These are phyloP conservation scores for Oidiodendron maius DNA, from an alignment of 495 filamentous ascomycete species.

Conservation along the genomic window DNA sequence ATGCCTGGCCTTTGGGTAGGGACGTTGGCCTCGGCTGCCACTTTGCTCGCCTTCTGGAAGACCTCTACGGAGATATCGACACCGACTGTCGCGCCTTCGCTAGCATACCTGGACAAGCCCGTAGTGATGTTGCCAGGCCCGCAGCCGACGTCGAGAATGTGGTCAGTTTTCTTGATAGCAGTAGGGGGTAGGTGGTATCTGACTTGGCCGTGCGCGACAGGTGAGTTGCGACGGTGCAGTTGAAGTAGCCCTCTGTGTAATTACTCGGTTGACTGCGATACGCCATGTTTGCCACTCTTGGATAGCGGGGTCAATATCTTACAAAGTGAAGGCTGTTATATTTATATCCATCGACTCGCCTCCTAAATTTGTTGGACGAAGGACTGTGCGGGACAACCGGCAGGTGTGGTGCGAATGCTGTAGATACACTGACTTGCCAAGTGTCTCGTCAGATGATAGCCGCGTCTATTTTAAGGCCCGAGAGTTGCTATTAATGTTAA, in stretches of 20 bases:
- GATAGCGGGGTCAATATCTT: neutral
- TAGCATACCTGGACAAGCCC: conserved; percentile 39
- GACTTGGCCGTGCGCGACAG: neutral
- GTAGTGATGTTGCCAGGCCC: conserved; percentile 51
- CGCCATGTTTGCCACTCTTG: neutral
- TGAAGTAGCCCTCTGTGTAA: neutral
- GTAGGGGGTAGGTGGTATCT: too few species aligned
- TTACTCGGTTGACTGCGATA: too few species aligned
- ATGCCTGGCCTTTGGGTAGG: conserved; percentile 28
- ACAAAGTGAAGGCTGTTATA: too few species aligned
- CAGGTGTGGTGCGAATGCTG: too few species aligned
- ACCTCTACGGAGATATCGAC: conserved; percentile 21
- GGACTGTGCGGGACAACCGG: too few species aligned
- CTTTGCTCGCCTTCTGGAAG: conserved; percentile 4
- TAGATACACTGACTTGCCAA: too few species aligned
- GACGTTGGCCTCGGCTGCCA: conserved; percentile 25
- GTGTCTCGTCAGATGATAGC: too few species aligned
- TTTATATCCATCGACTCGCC: too few species aligned
- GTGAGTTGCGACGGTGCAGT: neutral
- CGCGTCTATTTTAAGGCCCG: too few species aligned
- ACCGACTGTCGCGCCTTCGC: conserved; percentile 35
- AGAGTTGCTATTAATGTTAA: too few species aligned
- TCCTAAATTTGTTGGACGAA: too few species aligned
- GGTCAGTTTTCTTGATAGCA: conserved; percentile 19
- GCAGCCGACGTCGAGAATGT: conserved; percentile 52